Evolutionary conservation across 2,329 filamentous ascomycete species (phyloP), one percentile per base, ranked within the genome.

Genomic region (Penicillium sp.): DNA sequence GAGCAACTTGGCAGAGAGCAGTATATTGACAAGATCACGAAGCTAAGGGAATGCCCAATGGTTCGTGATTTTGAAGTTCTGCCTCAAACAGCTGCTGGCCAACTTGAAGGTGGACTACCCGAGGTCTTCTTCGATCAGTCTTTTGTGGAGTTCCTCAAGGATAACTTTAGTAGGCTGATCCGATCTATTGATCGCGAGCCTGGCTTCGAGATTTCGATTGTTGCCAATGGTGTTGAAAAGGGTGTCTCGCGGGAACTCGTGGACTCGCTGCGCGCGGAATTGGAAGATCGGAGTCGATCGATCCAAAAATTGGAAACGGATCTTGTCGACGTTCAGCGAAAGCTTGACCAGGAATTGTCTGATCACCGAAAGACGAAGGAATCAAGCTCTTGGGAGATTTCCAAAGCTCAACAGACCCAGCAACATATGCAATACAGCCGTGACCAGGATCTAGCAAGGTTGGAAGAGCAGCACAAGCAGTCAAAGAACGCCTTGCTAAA

Each of bases 121-220:
- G 88, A 93, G 50, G 90, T 96, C 1, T 96, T 87, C 71, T 95
- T 98, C 62, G 92, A 96, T 65, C 82, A 85, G 47, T 85, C 85
- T 0, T 98, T 97, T 73, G 87, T 99, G 54, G 90, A 97, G 58
- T 96, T 98, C 68, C 85, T 97, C 67, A 97, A 97, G 69, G 93
- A 98, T 68, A 96, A 96, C 70, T 98, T 96, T 71, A 93, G 90
- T 67, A 88, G 93, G 9, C 78, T 97, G 56, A 79, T 89, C 39
- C 86, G 91, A 60, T 90, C 91, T 14, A 90, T 99, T 65, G 95
- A 99, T 74, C 87, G 93, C 59, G 91, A 96, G 60, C 95, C 95
- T 0, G 91, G 88, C 1, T 80, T 96, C 59, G 95, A 99, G 71
- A 87, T 96, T 26, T 89, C 91, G 0, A 84, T 95, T 11, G 81